These are phyloP conservation scores for Extremus antarcticus DNA, from an alignment of 495 filamentous ascomycete genomes.

Conservation along the genomic window DNA sequence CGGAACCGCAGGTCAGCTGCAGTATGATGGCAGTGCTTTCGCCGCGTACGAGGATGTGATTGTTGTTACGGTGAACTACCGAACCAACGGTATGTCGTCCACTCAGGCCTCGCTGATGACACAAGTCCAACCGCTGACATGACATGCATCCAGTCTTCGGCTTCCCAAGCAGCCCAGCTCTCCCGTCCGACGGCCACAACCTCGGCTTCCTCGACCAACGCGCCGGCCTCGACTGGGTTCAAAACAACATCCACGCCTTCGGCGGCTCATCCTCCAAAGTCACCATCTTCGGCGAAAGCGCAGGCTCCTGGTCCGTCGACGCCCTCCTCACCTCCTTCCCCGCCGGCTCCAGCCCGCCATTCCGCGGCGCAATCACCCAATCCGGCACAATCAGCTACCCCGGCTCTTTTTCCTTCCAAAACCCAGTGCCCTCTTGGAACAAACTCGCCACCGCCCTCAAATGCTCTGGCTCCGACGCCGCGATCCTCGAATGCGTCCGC, in stretches of 20 bases:
- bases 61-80: conserved; percentile 23
- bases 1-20: conserved; percentile 21
- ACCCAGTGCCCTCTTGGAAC: conserved; percentile 10
- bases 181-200: conserved; percentile 15
- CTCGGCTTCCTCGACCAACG: conserved; percentile 27
- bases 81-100: conserved; percentile 17
- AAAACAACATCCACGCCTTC: conserved; percentile 23
- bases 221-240: conserved; percentile 23
- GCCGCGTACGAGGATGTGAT: conserved; percentile 23
- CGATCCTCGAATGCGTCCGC: conserved; percentile 18
- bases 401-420: background rate
- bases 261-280: conserved; percentile 24
- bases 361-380: conserved; percentile 22
- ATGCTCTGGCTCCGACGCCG: conserved; percentile 12
- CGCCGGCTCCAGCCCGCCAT: conserved; percentile 14
- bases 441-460: conserved; percentile 12
- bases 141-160: conserved; percentile 23
- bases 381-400: conserved; percentile 17
- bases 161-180: conserved; percentile 20
- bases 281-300: conserved; percentile 7
- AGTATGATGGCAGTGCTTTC: conserved; percentile 21
- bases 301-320: conserved; percentile 16
- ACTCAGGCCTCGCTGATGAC: background rate
- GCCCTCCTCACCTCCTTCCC: conserved; percentile 18
- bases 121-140: background rate